A percentile compares a stretch with the other conserved stretches of the same genome.
Evolutionary conservation across 768 basidiomycete species (phyloP).

Genomic region (Psilocybe azurescens): DNA sequence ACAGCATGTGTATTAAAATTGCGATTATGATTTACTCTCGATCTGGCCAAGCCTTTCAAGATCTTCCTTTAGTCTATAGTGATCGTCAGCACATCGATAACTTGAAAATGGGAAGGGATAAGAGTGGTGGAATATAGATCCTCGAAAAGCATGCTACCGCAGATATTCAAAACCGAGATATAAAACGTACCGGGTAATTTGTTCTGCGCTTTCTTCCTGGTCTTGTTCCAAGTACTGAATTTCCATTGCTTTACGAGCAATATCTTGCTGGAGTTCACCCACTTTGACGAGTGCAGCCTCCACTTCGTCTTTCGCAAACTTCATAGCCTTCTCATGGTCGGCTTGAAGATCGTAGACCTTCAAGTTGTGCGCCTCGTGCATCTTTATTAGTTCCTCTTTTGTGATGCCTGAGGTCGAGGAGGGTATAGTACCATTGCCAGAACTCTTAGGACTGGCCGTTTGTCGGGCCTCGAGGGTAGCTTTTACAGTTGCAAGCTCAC

Average conservation of each 20-base stretch:
- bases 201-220: slow-evolving; percentile 76
- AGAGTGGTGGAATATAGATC: not conserved
- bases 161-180: not conserved
- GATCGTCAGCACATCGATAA: not conserved
- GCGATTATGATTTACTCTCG: slow-evolving; percentile 9
- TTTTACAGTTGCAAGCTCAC: slow-evolving; percentile 71
- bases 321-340: slow-evolving; percentile 63
- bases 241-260: slow-evolving; percentile 79
- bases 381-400: slow-evolving; percentile 75
- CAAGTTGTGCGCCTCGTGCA: slow-evolving; percentile 86
- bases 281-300: slow-evolving; percentile 54
- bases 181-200: slow-evolving; percentile 78
- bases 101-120: slow-evolving; percentile 20
- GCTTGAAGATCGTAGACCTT: slow-evolving; percentile 79
- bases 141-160: too few species aligned
- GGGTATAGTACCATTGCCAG: slow-evolving; percentile 46
- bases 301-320: slow-evolving; percentile 59
- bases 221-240: slow-evolving; percentile 81
- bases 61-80: slow-evolving; percentile 71
- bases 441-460: slow-evolving; percentile 56
- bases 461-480: slow-evolving; percentile 61
- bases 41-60: slow-evolving; percentile 38
- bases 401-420: slow-evolving; percentile 58
- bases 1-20: not conserved
- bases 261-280: slow-evolving; percentile 61